phyloP scores from a whole-genome alignment of 306 rosid genomes.

The Castanospermum australe region DNA sequence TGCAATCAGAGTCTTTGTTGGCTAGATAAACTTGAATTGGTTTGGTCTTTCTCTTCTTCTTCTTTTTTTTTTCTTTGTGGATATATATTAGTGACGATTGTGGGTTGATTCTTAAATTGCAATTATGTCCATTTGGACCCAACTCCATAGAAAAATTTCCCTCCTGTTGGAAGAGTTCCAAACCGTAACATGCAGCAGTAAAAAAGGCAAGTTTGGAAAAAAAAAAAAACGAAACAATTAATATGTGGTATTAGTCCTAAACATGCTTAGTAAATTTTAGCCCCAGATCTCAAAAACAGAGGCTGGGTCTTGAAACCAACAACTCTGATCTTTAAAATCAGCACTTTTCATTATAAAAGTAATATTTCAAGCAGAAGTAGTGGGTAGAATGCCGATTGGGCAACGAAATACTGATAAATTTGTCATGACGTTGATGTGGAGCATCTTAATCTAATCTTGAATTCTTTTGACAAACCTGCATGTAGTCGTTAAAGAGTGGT shows the following conservation, averaged over 20 bases:
- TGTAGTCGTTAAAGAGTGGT: slow-evolving; percentile 8
- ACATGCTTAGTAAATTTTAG: background rate
- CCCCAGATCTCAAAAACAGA: background rate
- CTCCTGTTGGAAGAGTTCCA: background rate
- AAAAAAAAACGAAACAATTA: background rate
- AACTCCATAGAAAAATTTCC: background rate
- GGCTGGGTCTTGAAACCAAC: background rate
- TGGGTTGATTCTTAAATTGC: background rate
- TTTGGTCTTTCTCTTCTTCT: background rate
- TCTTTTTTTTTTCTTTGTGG: background rate
- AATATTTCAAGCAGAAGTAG: slow-evolving; percentile 16
- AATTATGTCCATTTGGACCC: background rate
- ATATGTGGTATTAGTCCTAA: background rate
- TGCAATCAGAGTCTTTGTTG: background rate
- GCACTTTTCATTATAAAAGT: background rate
- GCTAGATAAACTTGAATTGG: background rate
- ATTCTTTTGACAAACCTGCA: background rate
- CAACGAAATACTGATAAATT: background rate
- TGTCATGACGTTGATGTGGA: background rate
- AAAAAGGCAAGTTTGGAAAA: background rate
- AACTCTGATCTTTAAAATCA: slow-evolving; percentile 1
- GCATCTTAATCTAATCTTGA: background rate
- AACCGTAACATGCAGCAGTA: background rate
- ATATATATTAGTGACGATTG: background rate
- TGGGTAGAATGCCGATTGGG: background rate